Evolutionary conservation across 768 basidiomycete species (phyloP).

Genomic region (Boletus eberwhitei): DNA sequence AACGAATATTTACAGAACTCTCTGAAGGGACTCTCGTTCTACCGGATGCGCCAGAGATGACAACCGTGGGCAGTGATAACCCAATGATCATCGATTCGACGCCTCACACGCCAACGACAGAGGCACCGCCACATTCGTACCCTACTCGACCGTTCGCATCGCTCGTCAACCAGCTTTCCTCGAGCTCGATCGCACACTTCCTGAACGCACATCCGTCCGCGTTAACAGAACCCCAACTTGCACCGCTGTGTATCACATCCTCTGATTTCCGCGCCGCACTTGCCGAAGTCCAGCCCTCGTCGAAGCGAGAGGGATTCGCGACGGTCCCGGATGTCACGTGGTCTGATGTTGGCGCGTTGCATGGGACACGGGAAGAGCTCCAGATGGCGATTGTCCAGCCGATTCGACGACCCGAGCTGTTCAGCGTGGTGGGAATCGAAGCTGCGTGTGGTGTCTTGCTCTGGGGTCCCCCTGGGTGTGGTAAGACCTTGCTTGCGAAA

Average conservation of each 20-base stretch:
- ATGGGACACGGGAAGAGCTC: constrained; percentile 80
- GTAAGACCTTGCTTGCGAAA: constrained; percentile 96
- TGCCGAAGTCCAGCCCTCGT: constrained; percentile 87
- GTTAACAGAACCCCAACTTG: constrained; percentile 72
- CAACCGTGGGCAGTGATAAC: constrained; percentile 23
- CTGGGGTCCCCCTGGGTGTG: constrained; percentile 99
- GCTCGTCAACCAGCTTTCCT: constrained; percentile 41
- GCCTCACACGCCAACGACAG: constrained; percentile 15
- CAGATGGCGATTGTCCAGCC: constrained; percentile 99
- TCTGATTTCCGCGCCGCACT: constrained; percentile 80
- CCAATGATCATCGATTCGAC: constrained; percentile 39
- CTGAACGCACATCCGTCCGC: constrained; percentile 85
- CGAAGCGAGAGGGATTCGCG: constrained; percentile 96
- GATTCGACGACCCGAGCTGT: constrained; percentile 84
- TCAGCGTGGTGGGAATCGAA: constrained; percentile 83
- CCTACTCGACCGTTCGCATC: constrained; percentile 33
- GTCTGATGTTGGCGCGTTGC: constrained; percentile 93
- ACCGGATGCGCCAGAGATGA: constrained; percentile 35
- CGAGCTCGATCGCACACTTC: constrained; percentile 83
- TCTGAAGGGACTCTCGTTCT: constrained; percentile 63
- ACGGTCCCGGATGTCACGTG: constrained; percentile 96
- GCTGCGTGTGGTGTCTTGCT: constrained; percentile 90
- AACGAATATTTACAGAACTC: constrained; percentile 85
- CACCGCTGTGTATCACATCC: constrained; percentile 76
- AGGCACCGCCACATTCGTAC: constrained; percentile 13